Conservation (phyloP, 2,329 filamentous ascomycete species). For the Cladosporium austrohemisphaericum region DNA sequence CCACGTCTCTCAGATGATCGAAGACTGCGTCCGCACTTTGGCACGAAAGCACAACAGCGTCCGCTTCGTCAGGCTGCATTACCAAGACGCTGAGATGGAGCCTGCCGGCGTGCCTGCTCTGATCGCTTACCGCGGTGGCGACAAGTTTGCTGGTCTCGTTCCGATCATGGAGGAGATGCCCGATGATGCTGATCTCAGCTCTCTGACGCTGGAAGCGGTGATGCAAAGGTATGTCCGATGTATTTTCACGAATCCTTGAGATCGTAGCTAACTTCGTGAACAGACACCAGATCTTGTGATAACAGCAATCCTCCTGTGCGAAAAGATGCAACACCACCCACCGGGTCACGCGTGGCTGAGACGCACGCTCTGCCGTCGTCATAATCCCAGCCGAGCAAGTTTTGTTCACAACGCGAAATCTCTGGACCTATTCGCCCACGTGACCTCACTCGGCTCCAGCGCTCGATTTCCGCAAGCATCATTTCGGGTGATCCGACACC, state of each 20-base stretch:
- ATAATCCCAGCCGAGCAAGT: too few species aligned
- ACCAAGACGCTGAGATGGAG: conserved; percentile 91
- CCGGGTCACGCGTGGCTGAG: too few species aligned
- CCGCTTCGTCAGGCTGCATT: conserved; percentile 87
- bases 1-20: conserved; percentile 71
- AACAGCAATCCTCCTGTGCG: neutral
- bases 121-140: conserved; percentile 82
- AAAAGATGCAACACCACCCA: too few species aligned
- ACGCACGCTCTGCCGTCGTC: too few species aligned
- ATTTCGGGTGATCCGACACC: too few species aligned
- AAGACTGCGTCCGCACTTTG: conserved; percentile 71
- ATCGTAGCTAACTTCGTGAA: neutral
- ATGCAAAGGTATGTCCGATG: conserved; percentile 51
- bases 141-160: conserved; percentile 85
- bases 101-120: conserved; percentile 81
- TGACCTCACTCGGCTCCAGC: too few species aligned
- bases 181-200: conserved; percentile 48
- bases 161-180: conserved; percentile 85
- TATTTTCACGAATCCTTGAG: neutral
- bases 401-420: too few species aligned
- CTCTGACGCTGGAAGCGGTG: conserved; percentile 54
- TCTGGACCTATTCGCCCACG: too few species aligned
- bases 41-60: conserved; percentile 67
- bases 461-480: too few species aligned
- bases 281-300: conserved; percentile 16